phyloP scores from a whole-genome alignment of 2,329 filamentous ascomycete genomes.

The Cordyceps tenuipes region DNA sequence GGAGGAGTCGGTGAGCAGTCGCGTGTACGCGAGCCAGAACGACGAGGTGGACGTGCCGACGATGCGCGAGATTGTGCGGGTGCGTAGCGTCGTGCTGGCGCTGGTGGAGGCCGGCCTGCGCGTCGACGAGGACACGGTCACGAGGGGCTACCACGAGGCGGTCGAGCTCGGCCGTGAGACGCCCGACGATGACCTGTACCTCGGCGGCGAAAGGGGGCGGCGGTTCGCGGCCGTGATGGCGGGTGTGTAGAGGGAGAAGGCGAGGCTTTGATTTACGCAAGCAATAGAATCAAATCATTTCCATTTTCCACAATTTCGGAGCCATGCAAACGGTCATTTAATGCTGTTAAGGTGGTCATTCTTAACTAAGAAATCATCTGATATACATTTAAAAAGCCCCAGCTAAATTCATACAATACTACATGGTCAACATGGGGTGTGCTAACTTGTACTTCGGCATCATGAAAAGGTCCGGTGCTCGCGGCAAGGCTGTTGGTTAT shows the following conservation, averaged over 20 bases:
- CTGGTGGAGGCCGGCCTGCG: conserved; percentile 73
- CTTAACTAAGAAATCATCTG: background rate
- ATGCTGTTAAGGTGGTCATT: background rate
- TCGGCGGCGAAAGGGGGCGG: conserved; percentile 49
- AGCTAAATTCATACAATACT: background rate
- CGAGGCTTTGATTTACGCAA: background rate
- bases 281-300: background rate
- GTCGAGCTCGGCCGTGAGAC: conserved; percentile 63
- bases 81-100: conserved; percentile 73
- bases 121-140: conserved; percentile 86
- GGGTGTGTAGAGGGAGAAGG: conserved; percentile 10
- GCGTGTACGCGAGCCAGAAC: conserved; percentile 92
- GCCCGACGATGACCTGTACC: conserved; percentile 49
- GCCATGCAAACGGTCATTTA: too few relatives aligned
- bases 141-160: conserved; percentile 71
- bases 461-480: background rate
- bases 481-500: background rate
- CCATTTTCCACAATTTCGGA: too few relatives aligned
- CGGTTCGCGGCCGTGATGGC: conserved; percentile 36
- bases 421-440: background rate
- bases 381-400: background rate
- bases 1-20: conserved; percentile 77
- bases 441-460: background rate
- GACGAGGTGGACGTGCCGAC: conserved; percentile 70
- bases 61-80: conserved; percentile 77